A percentile compares a stretch with the other conserved stretches of the same genome.
phyloP scores from a whole-genome alignment of 352 stramenopile species.

The Phytopythium aichiense region DNA sequence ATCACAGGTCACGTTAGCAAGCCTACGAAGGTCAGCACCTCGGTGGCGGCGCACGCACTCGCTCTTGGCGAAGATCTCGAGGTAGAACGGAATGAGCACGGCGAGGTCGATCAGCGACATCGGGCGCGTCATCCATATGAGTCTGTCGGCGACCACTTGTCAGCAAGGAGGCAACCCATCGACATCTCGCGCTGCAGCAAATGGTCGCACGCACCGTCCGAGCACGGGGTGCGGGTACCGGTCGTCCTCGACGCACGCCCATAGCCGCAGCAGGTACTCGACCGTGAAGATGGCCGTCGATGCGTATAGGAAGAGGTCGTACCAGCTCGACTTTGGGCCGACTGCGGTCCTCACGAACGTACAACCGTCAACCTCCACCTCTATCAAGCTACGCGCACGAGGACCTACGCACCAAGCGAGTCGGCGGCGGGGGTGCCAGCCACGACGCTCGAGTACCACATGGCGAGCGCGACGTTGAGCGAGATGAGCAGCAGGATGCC shows the following conservation, averaged over 20 bases:
- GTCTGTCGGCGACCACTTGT: conserved; percentile 16
- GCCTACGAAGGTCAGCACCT: not conserved
- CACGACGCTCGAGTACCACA: conserved; percentile 46
- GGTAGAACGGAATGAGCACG: conserved; percentile 73
- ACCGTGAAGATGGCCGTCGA: conserved; percentile 73
- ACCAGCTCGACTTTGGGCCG: conserved; percentile 41
- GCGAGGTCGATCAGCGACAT: conserved; percentile 82
- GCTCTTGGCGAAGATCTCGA: conserved; percentile 70
- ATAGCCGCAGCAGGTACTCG: conserved; percentile 70
- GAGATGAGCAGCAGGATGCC: conserved; percentile 72
- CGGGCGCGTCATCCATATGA: conserved; percentile 74
- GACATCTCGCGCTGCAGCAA: not conserved
- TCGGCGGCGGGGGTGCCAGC: conserved; percentile 9
- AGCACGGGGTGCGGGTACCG: conserved; percentile 47
- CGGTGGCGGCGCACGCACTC: conserved; percentile 28
- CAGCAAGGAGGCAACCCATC: not conserved
- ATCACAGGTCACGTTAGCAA: not conserved
- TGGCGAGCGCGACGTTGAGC: conserved; percentile 73
- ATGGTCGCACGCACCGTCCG: conserved; percentile 30
- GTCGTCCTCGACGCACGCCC: conserved; percentile 81
- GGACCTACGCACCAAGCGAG: conserved; percentile 6
- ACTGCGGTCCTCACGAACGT: not conserved
- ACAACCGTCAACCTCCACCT: not conserved
- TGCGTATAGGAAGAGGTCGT: conserved; percentile 70
- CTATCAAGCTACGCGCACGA: not conserved